A percentile compares a stretch with the other conserved stretches of the same genome.
Evolutionary conservation across 78 protist species (phyloP).

Genomic region (Dictyostelium citrinum): DNA sequence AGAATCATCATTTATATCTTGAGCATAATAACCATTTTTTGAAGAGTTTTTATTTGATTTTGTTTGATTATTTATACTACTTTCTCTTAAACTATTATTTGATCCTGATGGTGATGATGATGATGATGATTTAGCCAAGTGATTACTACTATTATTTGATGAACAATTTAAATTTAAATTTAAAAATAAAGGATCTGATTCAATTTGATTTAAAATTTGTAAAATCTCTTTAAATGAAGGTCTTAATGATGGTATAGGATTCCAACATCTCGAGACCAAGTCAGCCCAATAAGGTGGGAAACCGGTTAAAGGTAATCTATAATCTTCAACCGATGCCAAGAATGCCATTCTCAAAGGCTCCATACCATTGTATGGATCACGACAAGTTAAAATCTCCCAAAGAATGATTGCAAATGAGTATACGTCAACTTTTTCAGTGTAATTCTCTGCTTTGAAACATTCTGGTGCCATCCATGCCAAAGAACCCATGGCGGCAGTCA

Average conservation of each 20-base stretch:
- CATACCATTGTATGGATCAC: conserved; percentile 66
- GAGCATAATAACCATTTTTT: not conserved
- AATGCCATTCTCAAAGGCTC: conserved; percentile 73
- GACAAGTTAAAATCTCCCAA: conserved; percentile 50
- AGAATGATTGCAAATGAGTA: conserved; percentile 68
- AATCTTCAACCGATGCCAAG: conserved; percentile 44
- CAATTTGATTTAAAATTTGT: conserved; percentile 24
- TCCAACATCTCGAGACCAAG: conserved; percentile 33
- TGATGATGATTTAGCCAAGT: not conserved
- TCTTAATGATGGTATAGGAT: conserved; percentile 17
- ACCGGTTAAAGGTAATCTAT: conserved; percentile 28
- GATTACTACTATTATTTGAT: not conserved
- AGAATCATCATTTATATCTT: not conserved
- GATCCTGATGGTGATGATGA: not conserved
- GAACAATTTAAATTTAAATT: not conserved
- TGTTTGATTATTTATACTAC: not conserved
- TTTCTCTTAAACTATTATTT: not conserved
- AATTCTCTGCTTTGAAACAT: conserved; percentile 61
- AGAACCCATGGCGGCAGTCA: conserved; percentile 79
- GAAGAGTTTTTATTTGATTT: not conserved
- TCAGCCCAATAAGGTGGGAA: conserved; percentile 13
- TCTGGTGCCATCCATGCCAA: conserved; percentile 85
- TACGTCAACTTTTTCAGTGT: conserved; percentile 69
- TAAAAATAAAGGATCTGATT: not conserved
- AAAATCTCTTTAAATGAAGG: conserved; percentile 54